These are phyloP conservation scores for Ilyonectria mors-panacis DNA, from an alignment of 2,329 filamentous ascomycete genomes.

Conservation along the genomic window DNA sequence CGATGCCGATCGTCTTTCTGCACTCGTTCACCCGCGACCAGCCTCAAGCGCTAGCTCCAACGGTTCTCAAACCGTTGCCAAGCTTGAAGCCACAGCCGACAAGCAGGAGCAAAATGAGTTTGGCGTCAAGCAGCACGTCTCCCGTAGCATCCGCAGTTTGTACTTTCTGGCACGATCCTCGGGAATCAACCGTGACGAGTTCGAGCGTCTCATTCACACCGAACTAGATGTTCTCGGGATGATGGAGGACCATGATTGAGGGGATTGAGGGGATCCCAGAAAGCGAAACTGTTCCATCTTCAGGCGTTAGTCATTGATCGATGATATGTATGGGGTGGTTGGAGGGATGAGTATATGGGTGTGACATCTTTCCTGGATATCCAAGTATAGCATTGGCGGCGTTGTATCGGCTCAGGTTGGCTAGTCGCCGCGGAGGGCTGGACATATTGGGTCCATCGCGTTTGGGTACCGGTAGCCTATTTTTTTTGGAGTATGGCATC, in stretches of 20 bases:
- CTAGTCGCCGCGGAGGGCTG: conserved; percentile 23
- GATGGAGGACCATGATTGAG: conserved; percentile 71
- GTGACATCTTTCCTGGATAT: conserved; percentile 25
- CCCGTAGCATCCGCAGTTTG: conserved; percentile 82
- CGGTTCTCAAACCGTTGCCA: conserved; percentile 72
- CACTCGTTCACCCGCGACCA: conserved; percentile 70
- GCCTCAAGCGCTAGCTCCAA: conserved; percentile 71
- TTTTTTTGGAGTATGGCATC: conserved; percentile 10
- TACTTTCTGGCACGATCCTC: conserved; percentile 78
- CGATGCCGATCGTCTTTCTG: conserved; percentile 53
- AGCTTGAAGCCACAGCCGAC: conserved; percentile 69
- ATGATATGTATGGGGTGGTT: conserved; percentile 14
- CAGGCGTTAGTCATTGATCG: conserved; percentile 3
- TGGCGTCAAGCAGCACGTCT: conserved; percentile 84
- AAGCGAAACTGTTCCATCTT: conserved; percentile 1
- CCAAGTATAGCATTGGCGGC: conserved; percentile 42
- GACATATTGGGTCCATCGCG: conserved; percentile 26
- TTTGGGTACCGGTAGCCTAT: conserved; percentile 18
- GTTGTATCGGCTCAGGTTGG: conserved; percentile 35
- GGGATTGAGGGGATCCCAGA: neutral
- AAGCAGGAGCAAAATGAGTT: conserved; percentile 76
- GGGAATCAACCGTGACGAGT: conserved; percentile 82
- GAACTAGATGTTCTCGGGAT: conserved; percentile 80
- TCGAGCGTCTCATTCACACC: conserved; percentile 78
- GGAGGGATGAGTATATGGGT: conserved; percentile 5